Base-by-base conservation (phyloP, 345 rosid species). In the Euclidium syriacum region DNA sequence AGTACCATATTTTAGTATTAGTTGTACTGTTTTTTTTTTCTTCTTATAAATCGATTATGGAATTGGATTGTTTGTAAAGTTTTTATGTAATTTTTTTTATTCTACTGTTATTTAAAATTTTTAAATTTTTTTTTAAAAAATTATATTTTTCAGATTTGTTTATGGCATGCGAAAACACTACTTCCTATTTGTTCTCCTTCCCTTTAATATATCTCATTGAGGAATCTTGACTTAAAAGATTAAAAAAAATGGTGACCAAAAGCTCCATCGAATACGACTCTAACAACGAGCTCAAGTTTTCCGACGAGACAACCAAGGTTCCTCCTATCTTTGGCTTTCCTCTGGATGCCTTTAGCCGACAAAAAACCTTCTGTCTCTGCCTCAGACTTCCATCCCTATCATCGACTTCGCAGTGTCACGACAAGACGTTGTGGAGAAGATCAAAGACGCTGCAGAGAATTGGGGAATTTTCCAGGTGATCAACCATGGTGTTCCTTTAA, bases 401-500 rank as follows among this genome's bases (percentile, higher is more conserved):
- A 73, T 85, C 52, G 79, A 80, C 63, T 68, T 80, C 3, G 15
- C 30, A n/a, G 9, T 12, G 17, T 53, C 56, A n/a, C 75, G 58
- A 17, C 17, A 41, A 34, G 38, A 44, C 38, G 50, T 72, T 1
- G 62, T 74, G 4, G 35, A 73, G 24, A 42, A 54, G 51, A 62
- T 81, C 24, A 30, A 74, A 47, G 52, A 36, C 0, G 79, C 80
- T 3, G 67, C 75, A 0, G 76, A 74, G 74, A 43, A 52, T 0
- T 81, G 81, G 81, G 84, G 84, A 6, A 64, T 84, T 49, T 79
- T 84, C 33, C 86, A 76, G 43, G 49, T 79, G 26, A 62, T 79
- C 16, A 79, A 79, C 14, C 85, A 84, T 20, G 78, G 81, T 30
- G 78, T 84, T 54, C 79, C 79, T 1, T n/a, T 9, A 2, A 63